Base-by-base conservation (phyloP, 305 asterid species). In the Petunia hybrid region DNA sequence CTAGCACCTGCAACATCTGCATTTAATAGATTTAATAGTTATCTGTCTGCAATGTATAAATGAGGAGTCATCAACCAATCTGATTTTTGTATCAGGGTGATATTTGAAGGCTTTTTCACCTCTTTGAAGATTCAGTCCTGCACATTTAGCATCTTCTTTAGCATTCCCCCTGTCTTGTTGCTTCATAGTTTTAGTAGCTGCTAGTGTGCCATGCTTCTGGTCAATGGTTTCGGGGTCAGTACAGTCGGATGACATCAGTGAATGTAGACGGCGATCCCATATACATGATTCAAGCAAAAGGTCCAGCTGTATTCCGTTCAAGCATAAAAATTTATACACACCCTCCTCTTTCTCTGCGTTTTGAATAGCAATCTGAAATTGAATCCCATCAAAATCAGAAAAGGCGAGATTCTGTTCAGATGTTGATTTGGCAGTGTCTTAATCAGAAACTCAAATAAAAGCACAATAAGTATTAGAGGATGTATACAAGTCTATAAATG, bases 231-330 rank as follows among this genome's bases (percentile, higher is more conserved):
- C 87, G 57, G 85, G 57, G 66, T 76, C 80, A 56, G 86, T 60
- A 64, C 85, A 84, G 68, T 88, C 88, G 13, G 92, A 83, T 8
- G 95, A 92, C 80, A 84, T 91, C 69, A 94, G 84, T 60, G 89
- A 89, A 81, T 88, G 91, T 62, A 94, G 87, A 74, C 98, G 92
- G 82, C 80, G 91, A 88, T 93, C 97, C 97, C 98, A 94, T 81
- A 93, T 76, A 78, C 83, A 85, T 42, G 97, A 91, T 85, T 91
- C 91, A 53, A 94, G 90, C 63, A 89, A 83, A 85, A 93, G 95
- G 78, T 84, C 94, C 85, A 92, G 69, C n/a, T 92, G 91, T n/a
- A 88, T 59, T 84, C 87, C 84, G 85, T 93, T 94, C 91, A 94
- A 86, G 86, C 87, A 83, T 73, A 94, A 82, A 81, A 87, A 82